A percentile compares a stretch with the other conserved stretches of the same genome.
These are phyloP conservation scores for Fusarium sp. DNA, from an alignment of 2,329 filamentous ascomycete genomes.

Conservation along the genomic window DNA sequence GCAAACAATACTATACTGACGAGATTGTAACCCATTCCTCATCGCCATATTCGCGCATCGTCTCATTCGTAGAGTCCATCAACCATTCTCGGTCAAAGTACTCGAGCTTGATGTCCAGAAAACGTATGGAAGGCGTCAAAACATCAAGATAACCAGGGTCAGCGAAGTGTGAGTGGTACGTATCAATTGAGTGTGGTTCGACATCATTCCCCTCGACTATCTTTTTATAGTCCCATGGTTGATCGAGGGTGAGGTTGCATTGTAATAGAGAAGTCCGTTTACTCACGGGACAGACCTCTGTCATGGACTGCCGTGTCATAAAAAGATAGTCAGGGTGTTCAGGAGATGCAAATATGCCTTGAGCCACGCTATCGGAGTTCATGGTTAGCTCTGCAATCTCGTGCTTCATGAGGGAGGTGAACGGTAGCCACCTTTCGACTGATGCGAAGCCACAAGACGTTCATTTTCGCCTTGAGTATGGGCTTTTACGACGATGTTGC, in stretches of 20 bases:
- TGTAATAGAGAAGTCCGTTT: neutral
- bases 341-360: neutral
- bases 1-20: no score
- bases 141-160: no score
- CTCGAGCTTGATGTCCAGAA: neutral
- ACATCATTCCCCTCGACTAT: neutral
- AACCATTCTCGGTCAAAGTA: neutral
- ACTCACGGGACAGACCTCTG: neutral
- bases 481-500: no score
- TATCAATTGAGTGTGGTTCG: no score
- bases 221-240: neutral
- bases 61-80: neutral
- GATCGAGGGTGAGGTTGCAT: constrained; percentile 13
- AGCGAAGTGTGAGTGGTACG: no score
- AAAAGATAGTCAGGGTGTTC: neutral
- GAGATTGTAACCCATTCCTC: no score
- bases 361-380: neutral
- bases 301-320: accelerated
- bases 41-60: neutral
- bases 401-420: neutral
- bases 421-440: no score
- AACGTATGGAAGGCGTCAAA: no score
- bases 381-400: neutral
- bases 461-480: no score
- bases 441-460: no score